Evolutionary conservation across 805 yeast species (phyloP), one percentile per base, ranked within the genome.

Genomic region (Candida ascalaphidarum): DNA sequence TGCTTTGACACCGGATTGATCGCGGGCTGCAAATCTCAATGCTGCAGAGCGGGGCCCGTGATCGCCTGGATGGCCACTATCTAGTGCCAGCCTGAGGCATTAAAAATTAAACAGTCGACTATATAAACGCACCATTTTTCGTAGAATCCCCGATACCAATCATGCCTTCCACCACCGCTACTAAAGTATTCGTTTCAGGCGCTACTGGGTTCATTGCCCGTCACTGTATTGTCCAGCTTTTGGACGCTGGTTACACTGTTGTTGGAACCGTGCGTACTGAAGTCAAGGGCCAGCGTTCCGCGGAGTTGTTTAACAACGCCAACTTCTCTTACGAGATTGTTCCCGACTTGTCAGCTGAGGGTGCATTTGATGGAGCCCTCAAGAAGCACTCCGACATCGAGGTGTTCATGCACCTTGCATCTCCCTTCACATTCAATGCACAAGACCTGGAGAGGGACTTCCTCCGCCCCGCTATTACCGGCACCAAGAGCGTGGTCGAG

Each of bases 141-240:
- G n/a, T n/a, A n/a, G n/a, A n/a, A n/a, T n/a, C n/a, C n/a, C n/a
- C n/a, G n/a, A n/a, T n/a, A n/a, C n/a, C n/a, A n/a, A n/a, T n/a
- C n/a, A n/a, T n/a, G n/a, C n/a, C n/a, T n/a, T n/a, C n/a, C n/a
- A n/a, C n/a, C n/a, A n/a, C n/a, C n/a, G n/a, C n/a, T n/a, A 22
- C 32, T 23, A 32, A 44, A 7, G 69, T 66, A 21, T 58, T 68
- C 28, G 63, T 71, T 21, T 55, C 77, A 2, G 77, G 78, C 17
- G 74, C 74, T 7, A 52, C 68, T 3, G 78, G 78, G 5, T 71
- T 56, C 40, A 60, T 72, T 34, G 77, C 77, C 21, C 63, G 56
- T 39, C 72, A 70, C 38, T 50, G 68, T 12, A 52, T 71, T 26
- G 52, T 57, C 27, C 44, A 43, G 17, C 56, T 71, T 28, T 37